phyloP scores from a whole-genome alignment of 2,329 filamentous ascomycete species.

The Verticillium nubilum region DNA sequence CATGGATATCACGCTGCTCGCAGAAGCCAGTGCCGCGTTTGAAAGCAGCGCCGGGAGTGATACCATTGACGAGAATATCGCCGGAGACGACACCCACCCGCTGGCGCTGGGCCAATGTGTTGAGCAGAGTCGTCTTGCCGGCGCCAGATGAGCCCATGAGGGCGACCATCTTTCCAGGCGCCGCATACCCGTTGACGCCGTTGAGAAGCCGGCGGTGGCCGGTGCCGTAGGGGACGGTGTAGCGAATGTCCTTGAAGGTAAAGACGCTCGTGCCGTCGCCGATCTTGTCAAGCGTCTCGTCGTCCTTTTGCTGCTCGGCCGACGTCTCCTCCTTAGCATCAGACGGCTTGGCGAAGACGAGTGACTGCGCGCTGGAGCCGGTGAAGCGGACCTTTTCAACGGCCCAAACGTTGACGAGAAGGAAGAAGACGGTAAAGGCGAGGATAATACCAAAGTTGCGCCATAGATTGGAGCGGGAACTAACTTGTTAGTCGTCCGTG shows the following conservation, averaged over 20 bases:
- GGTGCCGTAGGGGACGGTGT: slow-evolving; percentile 48
- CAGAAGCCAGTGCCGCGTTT: slow-evolving; percentile 64
- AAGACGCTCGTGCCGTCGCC: slow-evolving; percentile 57
- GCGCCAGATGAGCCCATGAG: slow-evolving; percentile 78
- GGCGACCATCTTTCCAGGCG: slow-evolving; percentile 74
- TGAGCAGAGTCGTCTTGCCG: slow-evolving; percentile 78
- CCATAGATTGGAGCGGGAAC: slow-evolving; percentile 53
- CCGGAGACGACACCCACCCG: slow-evolving; percentile 57
- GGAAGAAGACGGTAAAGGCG: slow-evolving; percentile 69
- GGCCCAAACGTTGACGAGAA: slow-evolving; percentile 64
- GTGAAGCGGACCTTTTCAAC: slow-evolving; percentile 59
- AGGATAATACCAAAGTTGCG: slow-evolving; percentile 75
- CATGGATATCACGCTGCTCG: slow-evolving; percentile 65
- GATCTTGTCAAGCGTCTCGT: slow-evolving; percentile 27
- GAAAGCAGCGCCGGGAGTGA: slow-evolving; percentile 52
- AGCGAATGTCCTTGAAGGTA: slow-evolving; percentile 46
- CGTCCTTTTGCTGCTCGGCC: slow-evolving; percentile 17
- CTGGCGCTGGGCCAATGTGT: slow-evolving; percentile 69
- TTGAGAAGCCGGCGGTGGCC: slow-evolving; percentile 56
- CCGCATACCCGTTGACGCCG: slow-evolving; percentile 66
- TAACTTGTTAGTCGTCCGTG: background rate
- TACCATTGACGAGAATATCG: slow-evolving; percentile 58
- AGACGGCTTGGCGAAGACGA: slow-evolving; percentile 8
- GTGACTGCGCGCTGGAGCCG: slow-evolving; percentile 8
- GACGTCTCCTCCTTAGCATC: slow-evolving; percentile 51